Evolutionary conservation across 1,284 basidiomycete species (phyloP).

Genomic region (Sanguinoderma infundibulare): DNA sequence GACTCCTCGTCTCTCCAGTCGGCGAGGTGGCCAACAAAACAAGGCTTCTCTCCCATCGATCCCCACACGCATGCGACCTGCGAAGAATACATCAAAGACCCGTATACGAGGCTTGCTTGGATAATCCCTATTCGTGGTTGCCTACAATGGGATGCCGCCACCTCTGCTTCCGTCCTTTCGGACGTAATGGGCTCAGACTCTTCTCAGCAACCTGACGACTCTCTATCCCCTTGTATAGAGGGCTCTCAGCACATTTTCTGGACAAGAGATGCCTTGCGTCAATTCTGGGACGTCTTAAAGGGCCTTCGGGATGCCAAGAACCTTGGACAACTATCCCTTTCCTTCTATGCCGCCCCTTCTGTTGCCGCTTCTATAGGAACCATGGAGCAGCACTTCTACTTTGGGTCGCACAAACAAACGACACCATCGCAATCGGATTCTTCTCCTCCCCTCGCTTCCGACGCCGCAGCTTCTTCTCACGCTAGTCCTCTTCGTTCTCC

Average conservation of each 20-base stretch:
- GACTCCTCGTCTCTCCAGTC: neutral
- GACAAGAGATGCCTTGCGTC: conserved; percentile 48
- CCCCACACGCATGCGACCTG: conserved; percentile 44
- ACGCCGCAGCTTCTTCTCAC: neutral
- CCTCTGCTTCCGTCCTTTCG: conserved; percentile 45
- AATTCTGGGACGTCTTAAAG: conserved; percentile 60
- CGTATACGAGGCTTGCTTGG: conserved; percentile 57
- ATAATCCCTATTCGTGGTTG: conserved; percentile 64
- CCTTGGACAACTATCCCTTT: conserved; percentile 55
- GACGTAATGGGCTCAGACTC: neutral
- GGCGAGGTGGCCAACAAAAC: neutral
- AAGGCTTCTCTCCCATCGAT: conserved; percentile 37
- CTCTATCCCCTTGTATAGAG: neutral
- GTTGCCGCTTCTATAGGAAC: conserved; percentile 27
- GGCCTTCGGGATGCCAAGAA: conserved; percentile 41
- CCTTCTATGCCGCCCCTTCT: conserved; percentile 48
- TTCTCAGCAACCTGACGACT: neutral
- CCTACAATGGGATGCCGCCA: conserved; percentile 54
- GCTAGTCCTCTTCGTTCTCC: conserved; percentile 23
- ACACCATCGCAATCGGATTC: neutral
- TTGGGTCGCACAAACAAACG: conserved; percentile 18
- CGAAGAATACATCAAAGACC: conserved; percentile 31
- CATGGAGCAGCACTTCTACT: conserved; percentile 6
- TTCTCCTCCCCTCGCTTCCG: conserved; percentile 15
- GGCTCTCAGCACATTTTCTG: conserved; percentile 44